These are phyloP conservation scores for Talaromyces amestolkiae DNA, from an alignment of 2,329 filamentous ascomycete genomes.

Conservation along the genomic window DNA sequence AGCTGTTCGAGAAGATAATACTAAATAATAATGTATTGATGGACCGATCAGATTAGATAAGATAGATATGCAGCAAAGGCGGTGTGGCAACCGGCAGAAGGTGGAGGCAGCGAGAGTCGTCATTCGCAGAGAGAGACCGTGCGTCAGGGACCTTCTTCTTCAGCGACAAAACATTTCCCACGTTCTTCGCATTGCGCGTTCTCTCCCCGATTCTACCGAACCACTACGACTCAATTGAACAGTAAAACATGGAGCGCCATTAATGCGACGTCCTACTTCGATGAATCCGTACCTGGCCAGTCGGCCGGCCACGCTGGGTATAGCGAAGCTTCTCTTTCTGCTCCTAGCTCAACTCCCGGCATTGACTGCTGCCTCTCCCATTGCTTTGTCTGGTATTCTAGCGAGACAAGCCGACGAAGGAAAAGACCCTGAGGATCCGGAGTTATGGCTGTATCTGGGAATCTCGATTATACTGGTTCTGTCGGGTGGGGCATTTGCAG, in stretches of 20 bases:
- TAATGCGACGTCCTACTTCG: constrained; percentile 9
- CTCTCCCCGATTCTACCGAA: not conserved
- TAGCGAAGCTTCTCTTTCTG: constrained; percentile 43
- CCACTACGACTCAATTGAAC: not conserved
- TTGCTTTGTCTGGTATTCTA: constrained; percentile 23
- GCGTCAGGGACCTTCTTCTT: not conserved
- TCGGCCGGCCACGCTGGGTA: constrained; percentile 40
- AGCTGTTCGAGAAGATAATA: no score
- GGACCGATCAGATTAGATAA: not conserved
- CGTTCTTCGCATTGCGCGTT: not conserved
- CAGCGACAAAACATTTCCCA: not conserved
- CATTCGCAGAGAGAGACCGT: not conserved
- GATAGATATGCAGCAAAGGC: not conserved
- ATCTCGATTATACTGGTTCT: constrained; percentile 79
- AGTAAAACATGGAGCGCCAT: not conserved
- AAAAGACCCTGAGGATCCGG: constrained; percentile 58
- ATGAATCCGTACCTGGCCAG: constrained; percentile 35
- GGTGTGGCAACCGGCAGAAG: not conserved
- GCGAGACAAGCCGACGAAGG: constrained; percentile 39
- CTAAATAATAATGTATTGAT: no score
- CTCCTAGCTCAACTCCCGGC: constrained; percentile 39
- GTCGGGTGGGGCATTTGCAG: constrained; percentile 88
- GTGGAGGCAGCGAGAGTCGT: not conserved
- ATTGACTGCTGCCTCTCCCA: constrained; percentile 38
- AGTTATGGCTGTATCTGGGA: constrained; percentile 76